Conservation (phyloP, 192 early-diverging fungal species). For the Backusella australiensis region DNA sequence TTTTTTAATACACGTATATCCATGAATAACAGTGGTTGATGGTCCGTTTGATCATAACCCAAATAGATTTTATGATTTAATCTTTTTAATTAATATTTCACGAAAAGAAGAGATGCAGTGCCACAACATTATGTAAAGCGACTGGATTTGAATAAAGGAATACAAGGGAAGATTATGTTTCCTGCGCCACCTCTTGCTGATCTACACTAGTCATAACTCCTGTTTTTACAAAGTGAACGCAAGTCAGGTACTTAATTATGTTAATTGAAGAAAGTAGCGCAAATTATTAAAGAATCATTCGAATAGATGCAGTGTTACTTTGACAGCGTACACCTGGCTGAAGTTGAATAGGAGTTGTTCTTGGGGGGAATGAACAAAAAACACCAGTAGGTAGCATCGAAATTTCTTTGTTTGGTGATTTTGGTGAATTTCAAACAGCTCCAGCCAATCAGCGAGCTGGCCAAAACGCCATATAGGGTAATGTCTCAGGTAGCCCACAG, state of each 20-base stretch:
- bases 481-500: too few species aligned
- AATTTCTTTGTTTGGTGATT: too few species aligned
- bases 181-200: not conserved
- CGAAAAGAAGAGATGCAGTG: not conserved
- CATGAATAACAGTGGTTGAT: too few species aligned
- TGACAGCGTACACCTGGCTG: not conserved
- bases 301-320: not conserved
- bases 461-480: too few species aligned
- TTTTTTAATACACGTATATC: too few species aligned
- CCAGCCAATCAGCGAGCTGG: too few species aligned
- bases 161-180: not conserved
- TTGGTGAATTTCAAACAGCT: too few species aligned
- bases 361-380: too few species aligned
- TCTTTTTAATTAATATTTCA: not conserved
- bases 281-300: not conserved
- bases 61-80: not conserved
- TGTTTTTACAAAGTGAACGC: not conserved
- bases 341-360: too few species aligned
- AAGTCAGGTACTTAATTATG: not conserved
- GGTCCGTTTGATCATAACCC: too few species aligned
- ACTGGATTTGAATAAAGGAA: not conserved
- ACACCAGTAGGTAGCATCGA: too few species aligned
- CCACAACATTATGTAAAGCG: not conserved
- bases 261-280: not conserved
- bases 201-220: not conserved